Conservation (phyloP, 768 basidiomycete genomes). For the Pleurotus ostreatus region DNA sequence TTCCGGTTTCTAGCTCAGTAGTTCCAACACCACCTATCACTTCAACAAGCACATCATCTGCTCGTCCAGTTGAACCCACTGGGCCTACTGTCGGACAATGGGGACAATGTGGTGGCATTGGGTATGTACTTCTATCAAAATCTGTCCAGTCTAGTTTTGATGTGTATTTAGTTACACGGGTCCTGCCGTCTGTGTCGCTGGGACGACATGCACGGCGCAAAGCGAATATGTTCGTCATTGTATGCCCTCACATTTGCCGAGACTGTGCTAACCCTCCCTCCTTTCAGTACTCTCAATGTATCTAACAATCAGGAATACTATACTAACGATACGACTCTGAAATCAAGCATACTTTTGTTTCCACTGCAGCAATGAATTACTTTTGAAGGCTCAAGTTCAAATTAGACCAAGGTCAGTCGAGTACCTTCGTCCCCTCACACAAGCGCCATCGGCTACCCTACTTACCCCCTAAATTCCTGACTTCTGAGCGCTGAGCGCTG, state of each 20-base stretch:
- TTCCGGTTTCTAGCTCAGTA: background rate
- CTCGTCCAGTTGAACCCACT: background rate
- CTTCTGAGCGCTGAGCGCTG: too few relatives aligned
- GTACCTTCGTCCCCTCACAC: too few relatives aligned
- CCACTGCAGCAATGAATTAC: too few relatives aligned
- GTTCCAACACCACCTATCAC: background rate
- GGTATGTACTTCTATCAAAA: slow-evolving; percentile 18
- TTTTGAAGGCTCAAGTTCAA: too few relatives aligned
- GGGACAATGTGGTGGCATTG: slow-evolving; percentile 52
- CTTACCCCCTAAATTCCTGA: too few relatives aligned
- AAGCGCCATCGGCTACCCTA: too few relatives aligned
- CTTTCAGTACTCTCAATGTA: background rate
- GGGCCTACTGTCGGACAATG: background rate
- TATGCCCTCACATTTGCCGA: too few relatives aligned
- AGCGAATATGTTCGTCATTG: slow-evolving; percentile 16
- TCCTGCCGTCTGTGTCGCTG: slow-evolving; percentile 33
- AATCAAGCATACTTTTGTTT: too few relatives aligned
- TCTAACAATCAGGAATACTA: background rate
- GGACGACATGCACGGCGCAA: slow-evolving; percentile 32
- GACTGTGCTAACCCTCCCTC: background rate
- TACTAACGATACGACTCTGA: too few relatives aligned
- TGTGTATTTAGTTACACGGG: slow-evolving; percentile 22
- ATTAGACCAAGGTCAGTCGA: too few relatives aligned
- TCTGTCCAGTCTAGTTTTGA: background rate
- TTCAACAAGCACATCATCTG: background rate